These are phyloP conservation scores for Yamadazyma membranifaciens DNA, from an alignment of 1,139 yeast species.

Conservation along the genomic window DNA sequence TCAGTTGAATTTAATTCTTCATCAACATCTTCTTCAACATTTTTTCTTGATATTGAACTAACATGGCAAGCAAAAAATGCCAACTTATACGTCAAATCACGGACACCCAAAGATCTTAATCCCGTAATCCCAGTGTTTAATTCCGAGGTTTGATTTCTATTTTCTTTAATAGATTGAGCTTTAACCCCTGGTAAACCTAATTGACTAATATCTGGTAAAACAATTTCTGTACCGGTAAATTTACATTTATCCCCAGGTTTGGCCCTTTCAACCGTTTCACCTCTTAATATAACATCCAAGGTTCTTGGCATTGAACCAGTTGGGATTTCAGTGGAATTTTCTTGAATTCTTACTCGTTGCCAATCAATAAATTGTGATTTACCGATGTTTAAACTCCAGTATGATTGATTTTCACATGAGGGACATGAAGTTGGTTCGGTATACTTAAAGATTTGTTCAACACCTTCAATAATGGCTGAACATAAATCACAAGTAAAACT, in stretches of 20 bases:
- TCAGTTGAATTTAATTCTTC: slow-evolving; percentile 30
- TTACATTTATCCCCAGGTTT: slow-evolving; percentile 97
- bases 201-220: slow-evolving; percentile 92
- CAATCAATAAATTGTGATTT: slow-evolving; percentile 92
- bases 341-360: slow-evolving; percentile 97
- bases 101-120: slow-evolving; percentile 81
- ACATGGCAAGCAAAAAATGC: slow-evolving; percentile 94
- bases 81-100: slow-evolving; percentile 88
- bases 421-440: slow-evolving; percentile 96
- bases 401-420: slow-evolving; percentile 80
- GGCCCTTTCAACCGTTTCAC: slow-evolving; percentile 93
- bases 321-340: slow-evolving; percentile 92
- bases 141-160: slow-evolving; percentile 63
- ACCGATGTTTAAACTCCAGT: slow-evolving; percentile 80
- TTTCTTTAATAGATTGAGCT: slow-evolving; percentile 77
- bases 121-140: slow-evolving; percentile 85
- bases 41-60: slow-evolving; percentile 50
- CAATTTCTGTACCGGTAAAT: slow-evolving; percentile 94
- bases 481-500: slow-evolving; percentile 90
- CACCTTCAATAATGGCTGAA: slow-evolving; percentile 79
- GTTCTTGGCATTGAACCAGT: slow-evolving; percentile 99
- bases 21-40: slow-evolving; percentile 41
- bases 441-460: slow-evolving; percentile 89
- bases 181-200: slow-evolving; percentile 96
- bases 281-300: slow-evolving; percentile 86